Conservation (phyloP, 441 rosid genomes). For the Corymbia citriodora region DNA sequence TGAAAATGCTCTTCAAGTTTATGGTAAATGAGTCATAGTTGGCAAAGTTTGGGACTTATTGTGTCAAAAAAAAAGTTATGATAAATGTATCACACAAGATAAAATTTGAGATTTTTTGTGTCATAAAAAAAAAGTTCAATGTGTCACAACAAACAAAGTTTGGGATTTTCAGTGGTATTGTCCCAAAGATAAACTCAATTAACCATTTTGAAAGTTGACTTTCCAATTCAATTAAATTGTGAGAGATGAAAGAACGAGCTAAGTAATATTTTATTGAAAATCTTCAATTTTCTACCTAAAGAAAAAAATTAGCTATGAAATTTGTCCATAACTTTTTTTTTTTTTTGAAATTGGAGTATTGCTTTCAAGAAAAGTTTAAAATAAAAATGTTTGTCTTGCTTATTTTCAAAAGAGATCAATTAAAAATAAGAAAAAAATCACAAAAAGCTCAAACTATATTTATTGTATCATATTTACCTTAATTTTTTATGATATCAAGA, state of each 20-base stretch:
- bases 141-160: no score
- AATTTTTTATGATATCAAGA: no score
- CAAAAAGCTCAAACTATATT: no score
- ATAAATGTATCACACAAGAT: no score
- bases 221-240: neutral
- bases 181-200: neutral
- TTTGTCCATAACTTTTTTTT: neutral
- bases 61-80: no score
- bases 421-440: neutral
- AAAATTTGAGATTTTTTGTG: no score
- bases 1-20: no score
- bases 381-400: neutral
- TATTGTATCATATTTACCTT: accelerated
- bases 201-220: neutral
- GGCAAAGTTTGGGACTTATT: no score
- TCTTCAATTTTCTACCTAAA: neutral
- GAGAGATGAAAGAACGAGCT: neutral
- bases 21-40: no score
- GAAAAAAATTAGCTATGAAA: neutral
- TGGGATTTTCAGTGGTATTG: no score
- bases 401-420: neutral
- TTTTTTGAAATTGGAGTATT: neutral
- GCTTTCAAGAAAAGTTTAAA: neutral
- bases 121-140: no score
- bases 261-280: neutral